A percentile compares a stretch with the other conserved stretches of the same genome.
Evolutionary conservation across 257 asterid genomes (phyloP).

Genomic region (Solanum rostratum): DNA sequence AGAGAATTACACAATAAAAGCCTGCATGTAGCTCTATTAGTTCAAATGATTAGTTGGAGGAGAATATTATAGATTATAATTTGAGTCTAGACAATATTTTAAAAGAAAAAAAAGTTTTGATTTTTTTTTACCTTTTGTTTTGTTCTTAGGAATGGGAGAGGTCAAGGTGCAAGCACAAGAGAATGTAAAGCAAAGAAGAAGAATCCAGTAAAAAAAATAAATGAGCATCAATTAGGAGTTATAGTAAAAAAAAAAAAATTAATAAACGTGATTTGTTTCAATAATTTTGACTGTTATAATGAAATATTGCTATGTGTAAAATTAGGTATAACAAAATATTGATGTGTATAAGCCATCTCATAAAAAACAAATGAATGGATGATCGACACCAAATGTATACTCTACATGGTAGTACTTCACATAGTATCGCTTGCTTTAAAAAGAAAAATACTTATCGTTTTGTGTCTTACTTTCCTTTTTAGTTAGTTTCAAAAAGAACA

Average conservation of each 20-base stretch:
- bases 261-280: too few relatives aligned
- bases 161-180: background rate
- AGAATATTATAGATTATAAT: too few relatives aligned
- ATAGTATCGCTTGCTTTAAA: background rate
- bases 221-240: background rate
- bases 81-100: too few relatives aligned
- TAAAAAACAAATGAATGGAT: background rate
- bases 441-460: background rate
- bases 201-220: too few relatives aligned
- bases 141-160: background rate
- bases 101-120: background rate
- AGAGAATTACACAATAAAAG: too few relatives aligned
- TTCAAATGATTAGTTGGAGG: background rate
- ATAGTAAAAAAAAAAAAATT: background rate
- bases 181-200: background rate
- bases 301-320: too few relatives aligned
- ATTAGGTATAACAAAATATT: too few relatives aligned
- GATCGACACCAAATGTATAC: background rate
- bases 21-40: background rate
- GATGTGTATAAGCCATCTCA: background rate
- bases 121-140: background rate
- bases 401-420: background rate
- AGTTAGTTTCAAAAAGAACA: background rate
- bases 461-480: background rate
- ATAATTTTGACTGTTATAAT: too few relatives aligned